These are phyloP conservation scores for Cordia subcordata DNA, from an alignment of 257 asterid genomes.

Conservation along the genomic window DNA sequence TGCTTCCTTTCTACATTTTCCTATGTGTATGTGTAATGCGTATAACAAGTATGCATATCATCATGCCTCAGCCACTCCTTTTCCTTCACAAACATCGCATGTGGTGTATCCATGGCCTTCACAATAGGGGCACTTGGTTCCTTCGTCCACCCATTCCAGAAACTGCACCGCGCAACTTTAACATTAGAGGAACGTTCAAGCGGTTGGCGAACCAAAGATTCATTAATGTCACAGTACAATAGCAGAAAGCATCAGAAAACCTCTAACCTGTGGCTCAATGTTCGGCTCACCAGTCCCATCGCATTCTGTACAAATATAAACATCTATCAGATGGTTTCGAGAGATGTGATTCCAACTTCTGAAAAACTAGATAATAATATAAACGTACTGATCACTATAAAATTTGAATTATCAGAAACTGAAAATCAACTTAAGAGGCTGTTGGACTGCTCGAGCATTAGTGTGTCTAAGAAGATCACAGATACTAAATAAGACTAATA, in stretches of 20 bases:
- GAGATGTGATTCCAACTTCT: neutral
- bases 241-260: neutral
- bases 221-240: neutral
- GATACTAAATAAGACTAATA: too few species aligned
- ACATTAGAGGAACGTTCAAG: neutral
- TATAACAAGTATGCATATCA: neutral
- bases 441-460: too few species aligned
- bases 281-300: constrained; percentile 99
- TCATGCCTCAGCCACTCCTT: constrained; percentile 23
- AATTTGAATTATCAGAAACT: too few species aligned
- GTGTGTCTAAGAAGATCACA: too few species aligned
- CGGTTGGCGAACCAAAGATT: neutral
- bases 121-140: constrained; percentile 76
- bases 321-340: constrained; percentile 6
- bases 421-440: too few species aligned
- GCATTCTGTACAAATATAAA: constrained; percentile 55
- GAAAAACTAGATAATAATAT: neutral
- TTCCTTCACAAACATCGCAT: constrained; percentile 70
- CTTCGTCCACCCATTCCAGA: constrained; percentile 90
- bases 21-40: neutral
- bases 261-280: constrained; percentile 78
- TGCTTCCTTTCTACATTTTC: too few species aligned
- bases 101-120: constrained; percentile 60
- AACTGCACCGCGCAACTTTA: constrained; percentile 48
- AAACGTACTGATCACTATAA: too few species aligned